These are phyloP conservation scores for Talaromyces sp. DNA, from an alignment of 2,329 filamentous ascomycete genomes.

Conservation along the genomic window DNA sequence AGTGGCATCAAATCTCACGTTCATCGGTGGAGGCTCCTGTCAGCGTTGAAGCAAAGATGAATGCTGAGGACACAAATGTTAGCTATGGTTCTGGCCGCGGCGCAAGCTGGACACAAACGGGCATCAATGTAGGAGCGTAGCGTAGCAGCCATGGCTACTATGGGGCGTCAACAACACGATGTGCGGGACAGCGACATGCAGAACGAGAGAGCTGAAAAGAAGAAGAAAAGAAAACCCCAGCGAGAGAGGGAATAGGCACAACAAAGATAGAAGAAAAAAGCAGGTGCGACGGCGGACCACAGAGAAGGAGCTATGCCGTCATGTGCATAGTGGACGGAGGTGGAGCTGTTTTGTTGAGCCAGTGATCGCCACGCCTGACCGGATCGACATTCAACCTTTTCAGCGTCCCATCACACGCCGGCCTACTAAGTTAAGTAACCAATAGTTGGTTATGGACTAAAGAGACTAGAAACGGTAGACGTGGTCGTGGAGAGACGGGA, in stretches of 20 bases:
- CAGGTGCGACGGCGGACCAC: neutral
- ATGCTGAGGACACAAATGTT: slow-evolving; percentile 25
- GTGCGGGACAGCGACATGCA: neutral
- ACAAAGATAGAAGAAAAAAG: neutral
- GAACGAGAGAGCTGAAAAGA: neutral
- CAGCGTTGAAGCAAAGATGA: slow-evolving; percentile 51
- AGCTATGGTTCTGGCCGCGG: neutral
- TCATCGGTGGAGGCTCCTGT: slow-evolving; percentile 63
- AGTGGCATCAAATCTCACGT: slow-evolving; percentile 35
- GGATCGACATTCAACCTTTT: neutral
- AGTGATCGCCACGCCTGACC: slow-evolving; percentile 11
- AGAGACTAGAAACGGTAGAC: neutral
- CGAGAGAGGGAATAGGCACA: neutral
- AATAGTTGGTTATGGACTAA: neutral
- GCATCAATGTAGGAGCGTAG: slow-evolving; percentile 11
- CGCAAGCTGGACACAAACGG: slow-evolving; percentile 4
- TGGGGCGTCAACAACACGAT: neutral
- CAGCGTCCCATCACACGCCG: neutral
- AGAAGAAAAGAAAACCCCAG: neutral
- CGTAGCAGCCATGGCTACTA: slow-evolving; percentile 10
- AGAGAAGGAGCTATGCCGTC: slow-evolving; percentile 8
- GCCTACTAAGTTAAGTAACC: neutral
- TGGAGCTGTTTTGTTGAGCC: slow-evolving; percentile 8
- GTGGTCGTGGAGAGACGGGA: neutral
- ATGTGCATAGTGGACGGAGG: slow-evolving; percentile 8